phyloP scores from a whole-genome alignment of 345 rosid genomes.

The Pistacia atlantica region DNA sequence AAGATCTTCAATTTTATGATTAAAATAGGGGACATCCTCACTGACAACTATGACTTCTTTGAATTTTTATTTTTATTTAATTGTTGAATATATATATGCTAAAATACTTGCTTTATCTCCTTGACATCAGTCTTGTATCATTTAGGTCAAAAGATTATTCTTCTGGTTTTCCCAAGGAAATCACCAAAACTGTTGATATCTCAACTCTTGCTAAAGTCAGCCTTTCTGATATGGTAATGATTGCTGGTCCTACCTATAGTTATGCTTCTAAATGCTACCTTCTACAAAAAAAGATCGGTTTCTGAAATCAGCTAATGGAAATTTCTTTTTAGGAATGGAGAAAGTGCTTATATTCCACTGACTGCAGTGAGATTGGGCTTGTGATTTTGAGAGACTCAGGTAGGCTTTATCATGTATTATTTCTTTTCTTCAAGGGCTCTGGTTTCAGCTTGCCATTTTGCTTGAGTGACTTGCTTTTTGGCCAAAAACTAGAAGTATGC shows the following conservation, averaged over 20 bases:
- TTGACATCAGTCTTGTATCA: conserved; percentile 19
- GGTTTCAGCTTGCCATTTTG: conserved; percentile 3
- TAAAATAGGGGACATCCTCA: background rate
- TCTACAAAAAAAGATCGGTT: conserved; percentile 6
- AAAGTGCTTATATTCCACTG: conserved; percentile 71
- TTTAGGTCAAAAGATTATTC: conserved; percentile 63
- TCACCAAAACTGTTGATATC: conserved; percentile 45
- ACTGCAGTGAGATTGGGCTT: conserved; percentile 88
- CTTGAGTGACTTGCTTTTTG: conserved; percentile 10
- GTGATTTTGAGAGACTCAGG: conserved; percentile 69
- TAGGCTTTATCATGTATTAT: conserved; percentile 27
- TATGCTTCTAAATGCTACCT: background rate
- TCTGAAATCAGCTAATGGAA: conserved; percentile 20
- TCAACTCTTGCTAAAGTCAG: conserved; percentile 49
- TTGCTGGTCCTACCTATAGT: conserved; percentile 18
- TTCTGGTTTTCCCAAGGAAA: conserved; percentile 49
- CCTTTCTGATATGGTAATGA: conserved; percentile 69
- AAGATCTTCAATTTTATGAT: background rate
- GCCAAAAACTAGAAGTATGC: background rate
- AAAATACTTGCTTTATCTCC: conserved; percentile 9
- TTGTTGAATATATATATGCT: conserved; percentile 4
- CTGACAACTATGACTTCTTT: conserved; percentile 2
- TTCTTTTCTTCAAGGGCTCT: background rate
- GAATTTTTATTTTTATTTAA: conserved; percentile 3
- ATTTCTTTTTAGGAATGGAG: conserved; percentile 70